A percentile compares a stretch with the other conserved stretches of the same genome.
Conservation (phyloP, 2,329 filamentous ascomycete genomes). For the Plenodomus tracheiphilus region DNA sequence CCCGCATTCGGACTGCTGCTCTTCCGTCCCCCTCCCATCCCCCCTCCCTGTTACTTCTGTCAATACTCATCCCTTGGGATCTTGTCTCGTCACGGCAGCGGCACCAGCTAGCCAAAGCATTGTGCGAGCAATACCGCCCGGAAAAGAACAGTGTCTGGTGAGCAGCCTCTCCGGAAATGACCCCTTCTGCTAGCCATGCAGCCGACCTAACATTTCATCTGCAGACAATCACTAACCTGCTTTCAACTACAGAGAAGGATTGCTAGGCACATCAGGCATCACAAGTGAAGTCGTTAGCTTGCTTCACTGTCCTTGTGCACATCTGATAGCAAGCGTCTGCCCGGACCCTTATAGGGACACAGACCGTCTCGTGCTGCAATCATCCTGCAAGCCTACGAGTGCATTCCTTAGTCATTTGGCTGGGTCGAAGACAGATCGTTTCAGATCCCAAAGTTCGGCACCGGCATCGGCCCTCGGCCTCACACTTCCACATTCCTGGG, state of each 20-base stretch:
- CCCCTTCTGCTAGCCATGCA: constrained; percentile 19
- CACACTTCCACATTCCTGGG: constrained; percentile 40
- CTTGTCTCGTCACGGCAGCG: constrained; percentile 21
- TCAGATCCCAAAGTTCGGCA: constrained; percentile 43
- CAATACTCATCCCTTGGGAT: constrained; percentile 24
- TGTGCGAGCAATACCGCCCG: constrained; percentile 21
- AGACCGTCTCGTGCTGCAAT: constrained; percentile 44
- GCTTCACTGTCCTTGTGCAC: constrained; percentile 40
- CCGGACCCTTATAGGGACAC: constrained; percentile 42
- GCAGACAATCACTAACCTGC: constrained; percentile 37
- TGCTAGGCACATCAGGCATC: constrained; percentile 36
- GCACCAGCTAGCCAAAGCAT: constrained; percentile 12
- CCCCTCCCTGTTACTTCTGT: constrained; percentile 21
- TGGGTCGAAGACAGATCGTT: constrained; percentile 41
- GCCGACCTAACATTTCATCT: constrained; percentile 33
- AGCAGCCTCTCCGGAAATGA: constrained; percentile 21
- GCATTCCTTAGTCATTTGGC: constrained; percentile 43
- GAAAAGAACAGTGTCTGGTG: constrained; percentile 25
- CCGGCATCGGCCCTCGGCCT: constrained; percentile 39
- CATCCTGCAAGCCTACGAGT: constrained; percentile 35
- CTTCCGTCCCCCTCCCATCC: constrained; percentile 9
- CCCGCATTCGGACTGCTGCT: constrained; percentile 24
- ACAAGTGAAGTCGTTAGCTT: constrained; percentile 37
- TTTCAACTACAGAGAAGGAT: constrained; percentile 29
- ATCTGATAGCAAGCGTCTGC: constrained; percentile 37